phyloP scores from a whole-genome alignment of 2,329 filamentous ascomycete genomes.

The Penicillium occitanis region DNA sequence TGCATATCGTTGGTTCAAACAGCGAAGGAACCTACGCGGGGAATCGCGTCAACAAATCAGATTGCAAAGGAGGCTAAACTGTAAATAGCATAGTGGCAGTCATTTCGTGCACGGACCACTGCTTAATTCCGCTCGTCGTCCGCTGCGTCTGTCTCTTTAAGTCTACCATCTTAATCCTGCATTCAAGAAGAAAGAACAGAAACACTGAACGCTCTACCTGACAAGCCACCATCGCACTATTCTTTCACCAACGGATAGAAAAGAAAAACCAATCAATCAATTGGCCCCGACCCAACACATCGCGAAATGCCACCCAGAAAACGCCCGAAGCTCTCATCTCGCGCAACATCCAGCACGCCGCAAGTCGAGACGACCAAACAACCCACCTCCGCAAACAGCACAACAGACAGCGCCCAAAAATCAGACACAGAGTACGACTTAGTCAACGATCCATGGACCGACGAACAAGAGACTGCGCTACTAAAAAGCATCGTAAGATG shows the following conservation, averaged over 20 bases:
- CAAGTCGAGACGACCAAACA: constrained; percentile 31
- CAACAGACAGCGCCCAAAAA: constrained; percentile 34
- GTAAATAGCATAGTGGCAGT: constrained; percentile 21
- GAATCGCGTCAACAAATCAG: constrained; percentile 14
- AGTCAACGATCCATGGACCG: constrained; percentile 79
- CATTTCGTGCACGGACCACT: constrained; percentile 29
- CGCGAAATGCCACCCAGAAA: constrained; percentile 55
- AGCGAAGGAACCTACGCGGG: neutral
- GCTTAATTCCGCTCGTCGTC: constrained; percentile 29
- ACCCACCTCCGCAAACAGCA: constrained; percentile 31
- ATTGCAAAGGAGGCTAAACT: constrained; percentile 22
- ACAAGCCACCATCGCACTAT: neutral
- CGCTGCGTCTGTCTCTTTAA: neutral
- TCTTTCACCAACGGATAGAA: neutral
- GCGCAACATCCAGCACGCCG: constrained; percentile 32
- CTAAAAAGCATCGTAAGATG: constrained; percentile 91
- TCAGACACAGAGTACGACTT: constrained; percentile 48
- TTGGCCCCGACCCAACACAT: neutral
- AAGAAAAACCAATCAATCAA: no score
- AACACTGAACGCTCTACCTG: neutral
- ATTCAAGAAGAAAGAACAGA: neutral
- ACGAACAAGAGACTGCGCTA: constrained; percentile 88
- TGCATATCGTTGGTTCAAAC: neutral
- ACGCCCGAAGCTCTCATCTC: constrained; percentile 55
- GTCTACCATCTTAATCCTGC: neutral